Percentiles rank a stretch among this genome's conserved stretches.
phyloP scores from a whole-genome alignment of 768 basidiomycete species.

The Pulveroboletus sp. region DNA sequence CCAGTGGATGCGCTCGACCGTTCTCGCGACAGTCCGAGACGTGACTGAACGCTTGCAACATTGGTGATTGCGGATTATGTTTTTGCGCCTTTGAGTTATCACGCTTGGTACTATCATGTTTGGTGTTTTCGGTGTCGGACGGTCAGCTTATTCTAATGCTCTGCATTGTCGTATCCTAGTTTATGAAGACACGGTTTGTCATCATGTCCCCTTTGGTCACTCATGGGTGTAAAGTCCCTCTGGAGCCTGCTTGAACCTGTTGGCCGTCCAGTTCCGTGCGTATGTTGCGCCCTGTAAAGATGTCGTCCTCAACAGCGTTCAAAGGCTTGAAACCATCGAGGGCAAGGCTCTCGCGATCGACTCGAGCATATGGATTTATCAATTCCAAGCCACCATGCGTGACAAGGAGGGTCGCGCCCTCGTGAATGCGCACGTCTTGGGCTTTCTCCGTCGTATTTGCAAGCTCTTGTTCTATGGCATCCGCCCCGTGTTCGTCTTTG shows the following conservation, averaged over 20 bases:
- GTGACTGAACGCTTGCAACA: conserved; percentile 6
- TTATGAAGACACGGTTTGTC: conserved; percentile 1
- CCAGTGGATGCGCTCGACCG: conserved; percentile 29
- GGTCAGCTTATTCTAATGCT: conserved; percentile 15
- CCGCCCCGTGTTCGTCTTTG: conserved; percentile 98
- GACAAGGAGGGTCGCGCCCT: conserved; percentile 92
- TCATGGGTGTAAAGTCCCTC: conserved; percentile 92
- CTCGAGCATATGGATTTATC: conserved; percentile 99
- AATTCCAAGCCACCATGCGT: conserved; percentile 99
- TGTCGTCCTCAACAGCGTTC: conserved; percentile 1
- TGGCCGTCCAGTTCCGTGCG: conserved; percentile 88
- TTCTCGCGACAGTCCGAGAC: conserved; percentile 26
- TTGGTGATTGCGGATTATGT: conserved; percentile 7
- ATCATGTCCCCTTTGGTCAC: neutral
- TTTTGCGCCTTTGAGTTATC: conserved; percentile 8
- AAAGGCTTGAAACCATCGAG: conserved; percentile 89
- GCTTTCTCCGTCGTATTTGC: conserved; percentile 85
- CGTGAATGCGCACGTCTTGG: conserved; percentile 91
- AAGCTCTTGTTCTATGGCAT: conserved; percentile 97
- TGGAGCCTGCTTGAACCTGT: conserved; percentile 94
- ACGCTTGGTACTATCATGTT: conserved; percentile 12
- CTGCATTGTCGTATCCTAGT: conserved; percentile 16
- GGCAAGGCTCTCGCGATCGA: conserved; percentile 97
- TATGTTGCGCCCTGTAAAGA: conserved; percentile 6
- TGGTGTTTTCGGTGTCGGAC: conserved; percentile 14